Percentiles rank a stretch among this genome's conserved stretches.
phyloP scores from a whole-genome alignment of 345 rosid species.

The Gossypium longicalyx region DNA sequence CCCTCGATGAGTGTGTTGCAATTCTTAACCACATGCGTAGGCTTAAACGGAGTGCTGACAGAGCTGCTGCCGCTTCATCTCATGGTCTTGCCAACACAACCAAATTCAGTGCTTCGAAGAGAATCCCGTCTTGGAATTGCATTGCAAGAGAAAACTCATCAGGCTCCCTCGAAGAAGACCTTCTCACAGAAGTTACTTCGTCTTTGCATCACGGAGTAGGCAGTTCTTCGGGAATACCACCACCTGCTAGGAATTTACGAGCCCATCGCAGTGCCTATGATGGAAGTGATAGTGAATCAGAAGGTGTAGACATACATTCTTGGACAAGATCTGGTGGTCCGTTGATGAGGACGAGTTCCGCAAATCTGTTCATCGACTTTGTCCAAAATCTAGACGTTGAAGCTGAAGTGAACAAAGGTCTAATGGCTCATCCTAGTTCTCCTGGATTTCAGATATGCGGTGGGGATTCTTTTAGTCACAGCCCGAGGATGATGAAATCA shows the following conservation, averaged over 20 bases:
- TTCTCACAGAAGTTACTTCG: constrained; percentile 39
- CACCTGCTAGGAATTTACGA: constrained; percentile 43
- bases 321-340: constrained; percentile 99
- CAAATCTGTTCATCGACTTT: constrained; percentile 70
- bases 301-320: constrained; percentile 61
- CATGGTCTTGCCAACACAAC: constrained; percentile 48
- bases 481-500: constrained; percentile 38
- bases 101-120: constrained; percentile 72
- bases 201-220: constrained; percentile 43
- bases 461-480: constrained; percentile 39
- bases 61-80: constrained; percentile 83
- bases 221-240: constrained; percentile 32
- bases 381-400: constrained; percentile 65
- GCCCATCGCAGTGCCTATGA: constrained; percentile 39
- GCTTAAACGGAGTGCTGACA: constrained; percentile 82
- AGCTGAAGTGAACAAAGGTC: constrained; percentile 47
- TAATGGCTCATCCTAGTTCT: constrained; percentile 43
- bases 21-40: constrained; percentile 95
- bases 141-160: constrained; percentile 94
- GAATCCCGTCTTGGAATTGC: constrained; percentile 98
- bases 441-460: constrained; percentile 33
- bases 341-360: constrained; percentile 91
- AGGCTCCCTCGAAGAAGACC: constrained; percentile 79
- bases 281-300: constrained; percentile 86
- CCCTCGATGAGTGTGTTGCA: constrained; percentile 96